Percentiles rank a stretch among this genome's conserved stretches.
Evolutionary conservation across 2,329 filamentous ascomycete species (phyloP).

Genomic region (Hyphodiscus sp.): DNA sequence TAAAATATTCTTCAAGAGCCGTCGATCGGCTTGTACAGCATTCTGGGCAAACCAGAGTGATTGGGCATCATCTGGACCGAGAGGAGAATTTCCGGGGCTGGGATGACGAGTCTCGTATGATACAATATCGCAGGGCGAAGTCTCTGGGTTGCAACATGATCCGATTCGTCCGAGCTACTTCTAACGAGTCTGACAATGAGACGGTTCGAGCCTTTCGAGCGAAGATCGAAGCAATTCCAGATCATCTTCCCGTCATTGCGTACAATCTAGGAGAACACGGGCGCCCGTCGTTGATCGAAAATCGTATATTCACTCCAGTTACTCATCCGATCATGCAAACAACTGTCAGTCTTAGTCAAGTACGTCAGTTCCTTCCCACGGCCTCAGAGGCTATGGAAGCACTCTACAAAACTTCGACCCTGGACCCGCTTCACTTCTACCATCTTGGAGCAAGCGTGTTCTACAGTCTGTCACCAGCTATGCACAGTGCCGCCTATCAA

Average conservation of each 20-base stretch:
- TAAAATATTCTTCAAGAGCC: slow-evolving; percentile 43
- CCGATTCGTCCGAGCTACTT: slow-evolving; percentile 46
- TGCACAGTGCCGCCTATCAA: slow-evolving; percentile 66
- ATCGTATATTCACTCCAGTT: slow-evolving; percentile 50
- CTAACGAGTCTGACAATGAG: slow-evolving; percentile 44
- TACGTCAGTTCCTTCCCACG: slow-evolving; percentile 36
- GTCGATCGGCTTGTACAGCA: slow-evolving; percentile 39
- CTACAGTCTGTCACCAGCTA: slow-evolving; percentile 69
- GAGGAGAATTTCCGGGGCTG: slow-evolving; percentile 35
- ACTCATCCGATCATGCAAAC: slow-evolving; percentile 47
- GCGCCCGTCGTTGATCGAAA: slow-evolving; percentile 49
- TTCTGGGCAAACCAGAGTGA: slow-evolving; percentile 47
- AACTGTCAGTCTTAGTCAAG: slow-evolving; percentile 39
- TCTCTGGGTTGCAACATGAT: slow-evolving; percentile 48
- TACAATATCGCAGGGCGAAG: slow-evolving; percentile 44
- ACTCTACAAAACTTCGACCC: slow-evolving; percentile 59
- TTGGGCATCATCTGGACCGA: slow-evolving; percentile 41
- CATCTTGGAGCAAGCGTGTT: slow-evolving; percentile 67
- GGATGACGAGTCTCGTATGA: slow-evolving; percentile 42
- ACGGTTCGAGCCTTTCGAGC: slow-evolving; percentile 22
- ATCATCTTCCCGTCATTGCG: slow-evolving; percentile 37
- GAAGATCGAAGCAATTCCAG: slow-evolving; percentile 22
- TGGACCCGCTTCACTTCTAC: slow-evolving; percentile 65
- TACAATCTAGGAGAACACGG: slow-evolving; percentile 51
- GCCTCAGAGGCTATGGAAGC: slow-evolving; percentile 57